Evolutionary conservation across 1,284 basidiomycete species (phyloP), one percentile per base, ranked within the genome.

Genomic region (Phenoliferia sp.): DNA sequence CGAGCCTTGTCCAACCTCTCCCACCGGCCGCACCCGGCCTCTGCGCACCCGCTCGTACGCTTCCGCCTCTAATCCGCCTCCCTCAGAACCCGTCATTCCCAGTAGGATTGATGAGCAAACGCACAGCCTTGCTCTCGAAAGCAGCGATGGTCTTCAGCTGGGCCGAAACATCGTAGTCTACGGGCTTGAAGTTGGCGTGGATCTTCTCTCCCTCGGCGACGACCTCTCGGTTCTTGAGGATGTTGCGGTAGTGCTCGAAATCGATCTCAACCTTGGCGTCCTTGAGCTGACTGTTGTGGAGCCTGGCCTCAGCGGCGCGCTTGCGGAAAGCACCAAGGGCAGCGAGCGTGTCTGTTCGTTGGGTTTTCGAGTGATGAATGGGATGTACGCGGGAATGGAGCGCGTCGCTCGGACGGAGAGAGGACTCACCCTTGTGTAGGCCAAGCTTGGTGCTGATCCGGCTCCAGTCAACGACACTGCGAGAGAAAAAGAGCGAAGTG

Each of bases 131-230:
- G 74, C 86, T 84, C 85, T 99, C 93, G 80, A 99, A 99, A 64
- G 92, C 89, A 80, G 96, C 93, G 75, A 99, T 96, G 62, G 93
- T 93, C 82, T 94, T 96, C 80, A 97, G 80, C 81, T 96, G 92
- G 72, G 92, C 85, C 77, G 81, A 83, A 69, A 95, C 90, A 79
- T 99, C 95, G 82, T 98, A 98, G n/a, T 90, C 90, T 68, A 93
- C 88, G 35, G 96, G 92, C 84, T 96, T 96, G 86, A 97, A 99
- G 52, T 87, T 87, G 72, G 84, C 86, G 76, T 97, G 80, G 69
- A 90, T 82, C 84, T 94, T 96, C 84, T 98, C 93, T 16, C 91
- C 91, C 80, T 97, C 90, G 76, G 90, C 88, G 68, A 98, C 88
- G 73, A 98, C 86, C 62, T 88, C 87, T 80, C 90, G 88, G 84